Percentiles rank a stretch among this genome's conserved stretches.
These are phyloP conservation scores for Patellifolia procumbens DNA, from an alignment of 179 eudicot species.

Conservation along the genomic window DNA sequence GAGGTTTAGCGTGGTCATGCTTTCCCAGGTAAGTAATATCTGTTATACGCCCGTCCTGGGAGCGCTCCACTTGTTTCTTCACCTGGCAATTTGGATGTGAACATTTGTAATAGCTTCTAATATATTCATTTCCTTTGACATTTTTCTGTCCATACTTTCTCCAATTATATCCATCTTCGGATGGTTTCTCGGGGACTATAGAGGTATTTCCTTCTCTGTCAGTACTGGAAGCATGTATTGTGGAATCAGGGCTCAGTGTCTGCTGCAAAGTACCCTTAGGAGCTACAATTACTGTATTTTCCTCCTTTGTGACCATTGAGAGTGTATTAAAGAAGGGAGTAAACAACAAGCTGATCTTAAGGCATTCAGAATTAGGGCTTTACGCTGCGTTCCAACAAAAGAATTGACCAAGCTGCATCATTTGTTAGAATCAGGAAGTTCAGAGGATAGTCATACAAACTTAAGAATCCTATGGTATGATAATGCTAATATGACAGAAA, in stretches of 20 bases:
- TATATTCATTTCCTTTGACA: constrained; percentile 79
- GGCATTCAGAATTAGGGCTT: constrained; percentile 13
- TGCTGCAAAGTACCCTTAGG: constrained; percentile 44
- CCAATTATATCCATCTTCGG: constrained; percentile 95
- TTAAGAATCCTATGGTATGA: not conserved
- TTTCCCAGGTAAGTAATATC: constrained; percentile 72
- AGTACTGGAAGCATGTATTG: constrained; percentile 33
- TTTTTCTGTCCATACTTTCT: constrained; percentile 93
- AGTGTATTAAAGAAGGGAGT: constrained; percentile 2
- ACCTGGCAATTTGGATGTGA: constrained; percentile 70
- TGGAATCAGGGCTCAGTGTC: constrained; percentile 43
- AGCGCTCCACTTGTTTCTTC: constrained; percentile 88
- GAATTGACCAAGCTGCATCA: constrained; percentile 20
- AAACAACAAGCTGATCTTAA: constrained; percentile 5
- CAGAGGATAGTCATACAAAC: constrained; percentile 11
- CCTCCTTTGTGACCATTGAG: constrained; percentile 55
- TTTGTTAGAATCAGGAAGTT: not conserved
- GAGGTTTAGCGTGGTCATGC: constrained; percentile 81
- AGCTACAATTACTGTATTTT: constrained; percentile 30
- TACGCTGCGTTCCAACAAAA: constrained; percentile 10
- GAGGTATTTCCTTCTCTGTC: constrained; percentile 49
- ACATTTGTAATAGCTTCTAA: constrained; percentile 90
- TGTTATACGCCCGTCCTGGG: constrained; percentile 67
- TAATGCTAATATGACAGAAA: not conserved
- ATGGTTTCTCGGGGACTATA: constrained; percentile 58